Conservation (phyloP, 1,284 basidiomycete species). For the Ceratobasidium sp. region DNA sequence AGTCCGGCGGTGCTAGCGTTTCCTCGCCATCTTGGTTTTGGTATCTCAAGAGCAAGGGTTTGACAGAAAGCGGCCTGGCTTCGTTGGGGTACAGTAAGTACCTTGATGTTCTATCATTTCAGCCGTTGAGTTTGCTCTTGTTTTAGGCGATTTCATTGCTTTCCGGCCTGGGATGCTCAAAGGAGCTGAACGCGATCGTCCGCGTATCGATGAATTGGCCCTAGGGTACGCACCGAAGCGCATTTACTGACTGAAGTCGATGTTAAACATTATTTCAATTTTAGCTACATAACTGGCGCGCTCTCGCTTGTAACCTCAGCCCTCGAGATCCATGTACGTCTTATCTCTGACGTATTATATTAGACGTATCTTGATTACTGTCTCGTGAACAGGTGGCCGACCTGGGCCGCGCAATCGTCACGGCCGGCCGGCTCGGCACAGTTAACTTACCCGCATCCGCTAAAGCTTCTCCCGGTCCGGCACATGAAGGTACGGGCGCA, state of each 20-base stretch:
- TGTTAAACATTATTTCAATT: neutral
- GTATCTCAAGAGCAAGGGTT: conserved; percentile 72
- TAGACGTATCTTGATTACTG: neutral
- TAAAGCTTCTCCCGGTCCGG: conserved; percentile 56
- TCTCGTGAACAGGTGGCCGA: conserved; percentile 58
- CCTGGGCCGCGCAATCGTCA: conserved; percentile 62
- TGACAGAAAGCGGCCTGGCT: conserved; percentile 78
- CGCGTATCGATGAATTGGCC: conserved; percentile 61
- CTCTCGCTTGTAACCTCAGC: conserved; percentile 60
- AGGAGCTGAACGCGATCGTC: conserved; percentile 56
- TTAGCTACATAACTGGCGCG: conserved; percentile 59
- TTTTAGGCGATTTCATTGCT: conserved; percentile 68
- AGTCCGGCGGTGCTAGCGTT: conserved; percentile 49
- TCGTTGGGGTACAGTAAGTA: conserved; percentile 66
- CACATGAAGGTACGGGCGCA: conserved; percentile 54
- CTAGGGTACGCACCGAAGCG: conserved; percentile 59
- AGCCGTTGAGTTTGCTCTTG: neutral
- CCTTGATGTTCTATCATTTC: neutral
- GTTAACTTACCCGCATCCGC: conserved; percentile 59
- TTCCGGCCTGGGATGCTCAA: conserved; percentile 73
- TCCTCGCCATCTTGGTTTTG: conserved; percentile 49
- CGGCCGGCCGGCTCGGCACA: conserved; percentile 64
- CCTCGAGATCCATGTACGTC: conserved; percentile 63
- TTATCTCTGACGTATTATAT: neutral
- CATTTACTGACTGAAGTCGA: no score